Evolutionary conservation across 2,329 filamentous ascomycete genomes (phyloP), one percentile per base, ranked within the genome.

Genomic region (Colletotrichum liaoningense): DNA sequence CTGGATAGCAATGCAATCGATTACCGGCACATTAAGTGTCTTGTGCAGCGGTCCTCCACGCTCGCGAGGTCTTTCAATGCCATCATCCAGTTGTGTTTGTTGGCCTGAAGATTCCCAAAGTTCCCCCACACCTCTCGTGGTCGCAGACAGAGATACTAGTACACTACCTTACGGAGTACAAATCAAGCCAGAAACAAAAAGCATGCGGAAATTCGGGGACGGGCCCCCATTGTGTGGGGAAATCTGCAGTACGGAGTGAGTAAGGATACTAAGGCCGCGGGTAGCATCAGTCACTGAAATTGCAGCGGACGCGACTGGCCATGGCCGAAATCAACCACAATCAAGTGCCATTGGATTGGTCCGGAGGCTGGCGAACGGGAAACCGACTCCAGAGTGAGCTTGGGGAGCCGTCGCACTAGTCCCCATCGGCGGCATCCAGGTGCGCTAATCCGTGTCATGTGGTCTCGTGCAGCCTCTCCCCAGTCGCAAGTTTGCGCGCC

Each of bases 391-490:
- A 54, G 52, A 55, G 16, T 12, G 33, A 28, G 35, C 58, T 26
- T 24, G 16, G 58, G 35, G 42, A 62, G 62, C 2, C 35, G 52
- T 58, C 35, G 9, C 59, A 22, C 33, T 64, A 69, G 28, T 42
- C 38, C 22, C 42, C 28, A 42, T 63, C 58, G 54, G 54, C 59
- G 42, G 26, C 30, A 55, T 16, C 35, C 12, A 60, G 69, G 26
- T 42, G 67, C 60, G 52, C 69, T 58, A 70, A 33, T 12, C 16
- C 67, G 28, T 62, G 67, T 70, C 70, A 73, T 73, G 70, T 73
- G 70, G 55, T 46, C 16, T 33, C 14, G 24, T 63, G 59, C 59
- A 49, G 24, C 55, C 49, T 24, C 16, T 28, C 59, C 11, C 57
- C 59, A 49, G 42, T 49, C 12, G 6, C 42, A 49, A 49, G 19